phyloP scores from a whole-genome alignment of 805 yeast species.

The Kodamaea leandrae region DNA sequence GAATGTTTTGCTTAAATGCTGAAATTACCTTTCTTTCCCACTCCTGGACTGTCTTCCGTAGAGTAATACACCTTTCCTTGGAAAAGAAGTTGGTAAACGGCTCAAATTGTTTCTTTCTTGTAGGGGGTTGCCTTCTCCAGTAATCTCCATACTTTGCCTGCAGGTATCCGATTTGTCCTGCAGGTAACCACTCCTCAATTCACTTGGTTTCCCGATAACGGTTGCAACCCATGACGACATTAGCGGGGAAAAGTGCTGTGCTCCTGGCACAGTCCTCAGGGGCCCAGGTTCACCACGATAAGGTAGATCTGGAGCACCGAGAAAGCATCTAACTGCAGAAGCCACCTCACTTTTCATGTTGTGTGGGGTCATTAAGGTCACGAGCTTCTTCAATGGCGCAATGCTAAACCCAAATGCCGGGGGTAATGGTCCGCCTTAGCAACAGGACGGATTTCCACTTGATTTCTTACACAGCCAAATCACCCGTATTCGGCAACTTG shows the following conservation, averaged over 20 bases:
- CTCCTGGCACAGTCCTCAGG: slow-evolving; percentile 2
- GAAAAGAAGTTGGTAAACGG: neutral
- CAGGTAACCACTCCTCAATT: neutral
- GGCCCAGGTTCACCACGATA: too few species aligned
- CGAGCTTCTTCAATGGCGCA: neutral
- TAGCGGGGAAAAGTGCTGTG: slow-evolving; percentile 1
- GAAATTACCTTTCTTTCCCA: too few species aligned
- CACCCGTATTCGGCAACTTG: slow-evolving; percentile 12
- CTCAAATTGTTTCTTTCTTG: neutral
- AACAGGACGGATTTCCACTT: too few species aligned
- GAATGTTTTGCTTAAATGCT: too few species aligned
- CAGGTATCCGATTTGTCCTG: neutral
- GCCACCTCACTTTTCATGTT: neutral
- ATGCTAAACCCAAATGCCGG: neutral
- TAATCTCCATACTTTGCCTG: slow-evolving; percentile 1
- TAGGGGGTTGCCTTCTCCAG: slow-evolving; percentile 1
- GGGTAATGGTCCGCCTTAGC: neutral
- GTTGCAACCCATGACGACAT: neutral
- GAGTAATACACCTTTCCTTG: too few species aligned
- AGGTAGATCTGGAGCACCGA: neutral
- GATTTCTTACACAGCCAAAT: neutral
- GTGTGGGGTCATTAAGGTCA: slow-evolving; percentile 8
- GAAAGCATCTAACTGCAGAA: neutral
- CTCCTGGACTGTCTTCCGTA: too few species aligned
- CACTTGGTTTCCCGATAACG: neutral